A percentile compares a stretch with the other conserved stretches of the same genome.
phyloP scores from a whole-genome alignment of 495 filamentous ascomycete species.

The Aspergillus mulundensis region DNA sequence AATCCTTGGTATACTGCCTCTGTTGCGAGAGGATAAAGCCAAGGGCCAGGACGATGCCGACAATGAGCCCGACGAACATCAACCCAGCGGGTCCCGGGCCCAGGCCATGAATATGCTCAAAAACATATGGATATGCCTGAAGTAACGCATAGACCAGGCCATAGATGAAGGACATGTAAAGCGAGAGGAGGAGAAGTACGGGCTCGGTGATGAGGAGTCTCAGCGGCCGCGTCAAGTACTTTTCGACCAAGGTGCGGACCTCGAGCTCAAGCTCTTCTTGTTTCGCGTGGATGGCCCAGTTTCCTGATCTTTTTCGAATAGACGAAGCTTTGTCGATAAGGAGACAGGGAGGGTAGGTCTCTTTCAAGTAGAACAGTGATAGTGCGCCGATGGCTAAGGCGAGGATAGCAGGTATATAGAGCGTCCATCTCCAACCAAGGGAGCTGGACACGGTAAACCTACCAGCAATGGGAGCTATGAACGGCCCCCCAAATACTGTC shows the following conservation, averaged over 20 bases:
- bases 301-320: conserved; percentile 23
- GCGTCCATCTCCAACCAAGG: conserved; percentile 36
- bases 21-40: conserved; percentile 56
- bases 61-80: conserved; percentile 20
- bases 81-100: conserved; percentile 17
- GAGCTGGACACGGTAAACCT: conserved; percentile 24
- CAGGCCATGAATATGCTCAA: conserved; percentile 19
- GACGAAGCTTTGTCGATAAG: conserved; percentile 23
- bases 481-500: conserved; percentile 37
- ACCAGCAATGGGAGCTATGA: conserved; percentile 32
- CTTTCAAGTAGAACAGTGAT: conserved; percentile 18
- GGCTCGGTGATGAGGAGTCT: conserved; percentile 33
- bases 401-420: conserved; percentile 28
- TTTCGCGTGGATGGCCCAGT: conserved; percentile 37
- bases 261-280: conserved; percentile 34
- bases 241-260: conserved; percentile 24
- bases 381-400: conserved; percentile 8
- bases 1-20: conserved; percentile 52
- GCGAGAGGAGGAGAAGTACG: conserved; percentile 27
- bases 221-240: conserved; percentile 30
- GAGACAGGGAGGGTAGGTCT: conserved; percentile 26
- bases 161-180: conserved; percentile 33
- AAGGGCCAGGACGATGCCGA: conserved; percentile 16
- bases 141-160: conserved; percentile 33
- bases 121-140: conserved; percentile 25